Evolutionary conservation across 371 early-diverging fungal species (phyloP), one percentile per base, ranked within the genome.

Genomic region (Lichtheimia hyalospora): DNA sequence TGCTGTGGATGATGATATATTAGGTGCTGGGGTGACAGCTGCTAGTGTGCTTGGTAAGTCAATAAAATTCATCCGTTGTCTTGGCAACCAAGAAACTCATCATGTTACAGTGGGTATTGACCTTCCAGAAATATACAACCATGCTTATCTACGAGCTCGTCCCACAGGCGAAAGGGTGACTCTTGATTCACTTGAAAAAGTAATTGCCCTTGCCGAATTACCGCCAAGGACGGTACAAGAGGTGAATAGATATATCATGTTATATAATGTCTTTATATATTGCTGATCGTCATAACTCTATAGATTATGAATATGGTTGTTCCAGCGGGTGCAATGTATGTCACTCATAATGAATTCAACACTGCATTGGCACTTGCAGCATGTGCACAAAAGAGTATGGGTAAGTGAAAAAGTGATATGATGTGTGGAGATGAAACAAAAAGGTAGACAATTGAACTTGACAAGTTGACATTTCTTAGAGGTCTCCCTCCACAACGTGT

Each of bases 381-480:
- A 20, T 77, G 90, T 61, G 90, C 89, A 5, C 93, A 92, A 66
- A 89, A 90, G 64, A 85, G 87, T 69, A 88, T 91, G 84, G 82
- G 87, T 71, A 83, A 73, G 24, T 14, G 3, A 14, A 2, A 6
- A 20, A 4, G 42, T 14, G 20, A 2, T 28, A 15, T 16, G 2
- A 16, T 28, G 34, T 16, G n/a, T 18, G 28, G 8, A 46, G 25
- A 18, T 54, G 23, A n/a, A 49, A n/a, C 14, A 58, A 40, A 50
- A 49, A 50, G 13, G 49, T 18, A 42, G 24, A 28, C 15, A 23
- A 34, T 39, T 18, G 58, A 49, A 39, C 34, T 21, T 48, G 34
- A 49, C 34, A 48, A 24, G 16, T 28, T 46, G 16, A 28, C 28
- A 15, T 44, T 25, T 40, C 16, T 16, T 41, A 77, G 77, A 68